phyloP scores from a whole-genome alignment of 2,329 filamentous ascomycete genomes.

The Falciphora oryzae region DNA sequence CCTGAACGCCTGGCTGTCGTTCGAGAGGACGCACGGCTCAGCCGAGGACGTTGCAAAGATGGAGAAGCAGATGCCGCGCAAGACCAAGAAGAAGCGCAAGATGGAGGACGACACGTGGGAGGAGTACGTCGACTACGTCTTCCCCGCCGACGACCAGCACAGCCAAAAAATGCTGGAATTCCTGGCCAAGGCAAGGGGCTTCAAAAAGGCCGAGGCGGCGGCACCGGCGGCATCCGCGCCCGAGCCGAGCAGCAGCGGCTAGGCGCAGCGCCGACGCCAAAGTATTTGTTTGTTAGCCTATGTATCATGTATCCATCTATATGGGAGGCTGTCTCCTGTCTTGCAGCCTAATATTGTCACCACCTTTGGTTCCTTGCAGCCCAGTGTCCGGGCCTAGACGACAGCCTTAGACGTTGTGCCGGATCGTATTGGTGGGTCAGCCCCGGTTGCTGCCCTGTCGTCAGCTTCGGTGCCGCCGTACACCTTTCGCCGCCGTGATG shows the following conservation, averaged over 20 bases:
- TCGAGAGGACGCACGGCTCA: conserved; percentile 80
- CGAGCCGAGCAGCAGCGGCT: background rate
- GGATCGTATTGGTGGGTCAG: too few relatives aligned
- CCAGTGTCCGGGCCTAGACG: too few relatives aligned
- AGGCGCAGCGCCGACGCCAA: background rate
- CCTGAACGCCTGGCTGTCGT: conserved; percentile 86
- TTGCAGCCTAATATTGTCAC: background rate
- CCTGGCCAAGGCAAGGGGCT: conserved; percentile 78
- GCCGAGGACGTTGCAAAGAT: conserved; percentile 72
- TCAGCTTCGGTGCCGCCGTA: too few relatives aligned
- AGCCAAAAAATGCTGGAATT: conserved; percentile 78
- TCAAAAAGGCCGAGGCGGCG: conserved; percentile 62
- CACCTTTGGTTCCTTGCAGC: background rate
- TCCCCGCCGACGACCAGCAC: conserved; percentile 89
- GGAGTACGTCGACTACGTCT: conserved; percentile 96
- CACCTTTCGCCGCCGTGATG: too few relatives aligned
- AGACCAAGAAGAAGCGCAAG: conserved; percentile 86
- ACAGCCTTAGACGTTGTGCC: too few relatives aligned
- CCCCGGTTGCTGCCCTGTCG: too few relatives aligned
- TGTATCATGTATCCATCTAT: background rate
- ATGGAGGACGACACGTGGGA: conserved; percentile 90
- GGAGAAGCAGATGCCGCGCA: conserved; percentile 87
- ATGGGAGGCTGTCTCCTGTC: background rate
- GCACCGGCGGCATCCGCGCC: conserved; percentile 1
- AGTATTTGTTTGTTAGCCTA: background rate